phyloP scores from a whole-genome alignment of 2,329 filamentous ascomycete species.

The Pseudogymnoascus sp. region DNA sequence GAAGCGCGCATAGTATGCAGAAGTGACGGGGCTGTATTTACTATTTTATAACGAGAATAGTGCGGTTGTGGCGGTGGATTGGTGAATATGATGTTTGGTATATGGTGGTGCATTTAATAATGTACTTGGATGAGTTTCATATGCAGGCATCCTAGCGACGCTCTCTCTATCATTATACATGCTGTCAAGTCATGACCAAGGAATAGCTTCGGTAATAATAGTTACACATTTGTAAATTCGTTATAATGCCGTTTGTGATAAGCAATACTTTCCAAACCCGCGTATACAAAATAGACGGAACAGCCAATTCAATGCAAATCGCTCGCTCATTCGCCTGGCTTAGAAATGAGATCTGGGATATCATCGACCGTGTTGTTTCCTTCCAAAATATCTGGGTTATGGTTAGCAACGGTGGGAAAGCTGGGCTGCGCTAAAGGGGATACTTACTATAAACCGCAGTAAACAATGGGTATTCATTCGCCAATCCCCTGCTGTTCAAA shows the following conservation, averaged over 20 bases:
- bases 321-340: slow-evolving; percentile 2
- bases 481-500: slow-evolving; percentile 67
- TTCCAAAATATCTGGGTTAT: slow-evolving; percentile 58
- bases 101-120: not conserved
- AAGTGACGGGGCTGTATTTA: not conserved
- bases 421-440: not conserved
- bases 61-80: not conserved
- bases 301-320: not conserved
- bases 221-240: not conserved
- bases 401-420: not conserved
- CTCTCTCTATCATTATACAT: not conserved
- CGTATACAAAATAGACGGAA: not conserved
- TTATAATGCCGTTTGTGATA: not conserved
- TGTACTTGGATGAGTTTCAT: not conserved
- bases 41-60: not conserved
- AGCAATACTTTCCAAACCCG: not conserved
- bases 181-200: not conserved
- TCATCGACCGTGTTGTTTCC: slow-evolving; percentile 71
- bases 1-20: not conserved
- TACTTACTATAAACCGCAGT: slow-evolving; percentile 63
- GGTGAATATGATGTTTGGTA: not conserved
- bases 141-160: not conserved
- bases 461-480: slow-evolving; percentile 84
- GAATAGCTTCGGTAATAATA: not conserved
- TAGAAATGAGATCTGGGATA: slow-evolving; percentile 60